Conservation (phyloP, 306 rosid species). For the Datisca glomerata region DNA sequence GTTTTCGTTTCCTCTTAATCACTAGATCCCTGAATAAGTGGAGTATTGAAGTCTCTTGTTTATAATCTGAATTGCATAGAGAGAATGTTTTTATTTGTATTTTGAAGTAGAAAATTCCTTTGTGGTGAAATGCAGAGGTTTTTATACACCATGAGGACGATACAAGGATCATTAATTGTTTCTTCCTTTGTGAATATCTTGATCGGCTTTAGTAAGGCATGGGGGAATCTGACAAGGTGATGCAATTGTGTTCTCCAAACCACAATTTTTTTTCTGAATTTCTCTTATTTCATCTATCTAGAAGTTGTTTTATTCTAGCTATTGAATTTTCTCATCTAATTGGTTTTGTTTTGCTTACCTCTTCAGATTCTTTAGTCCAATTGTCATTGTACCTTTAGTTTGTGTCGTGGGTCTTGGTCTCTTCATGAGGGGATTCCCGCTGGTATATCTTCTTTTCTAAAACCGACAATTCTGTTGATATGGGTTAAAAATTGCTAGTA, state of each 20-base stretch:
- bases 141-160: constrained; percentile 51
- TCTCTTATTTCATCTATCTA: not conserved
- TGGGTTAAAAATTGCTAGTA: not conserved
- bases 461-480: not conserved
- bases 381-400: constrained; percentile 59
- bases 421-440: constrained; percentile 72
- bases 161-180: constrained; percentile 83
- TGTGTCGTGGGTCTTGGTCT: constrained; percentile 78
- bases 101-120: not conserved
- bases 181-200: constrained; percentile 66
- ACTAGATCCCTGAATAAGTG: no score
- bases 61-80: not conserved
- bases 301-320: not conserved
- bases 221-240: constrained; percentile 72
- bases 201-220: constrained; percentile 57
- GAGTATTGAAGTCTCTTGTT: not conserved
- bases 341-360: constrained; percentile 5
- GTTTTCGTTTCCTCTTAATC: no score
- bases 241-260: no score
- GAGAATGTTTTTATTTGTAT: no score
- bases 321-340: not conserved
- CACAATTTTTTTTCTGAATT: constrained; percentile 2
- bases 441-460: constrained; percentile 32
- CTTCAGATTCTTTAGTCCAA: constrained; percentile 66
- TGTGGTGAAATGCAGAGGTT: constrained; percentile 57